Conservation (phyloP, 306 rosid genomes). For the Coriaria nepalensis region DNA sequence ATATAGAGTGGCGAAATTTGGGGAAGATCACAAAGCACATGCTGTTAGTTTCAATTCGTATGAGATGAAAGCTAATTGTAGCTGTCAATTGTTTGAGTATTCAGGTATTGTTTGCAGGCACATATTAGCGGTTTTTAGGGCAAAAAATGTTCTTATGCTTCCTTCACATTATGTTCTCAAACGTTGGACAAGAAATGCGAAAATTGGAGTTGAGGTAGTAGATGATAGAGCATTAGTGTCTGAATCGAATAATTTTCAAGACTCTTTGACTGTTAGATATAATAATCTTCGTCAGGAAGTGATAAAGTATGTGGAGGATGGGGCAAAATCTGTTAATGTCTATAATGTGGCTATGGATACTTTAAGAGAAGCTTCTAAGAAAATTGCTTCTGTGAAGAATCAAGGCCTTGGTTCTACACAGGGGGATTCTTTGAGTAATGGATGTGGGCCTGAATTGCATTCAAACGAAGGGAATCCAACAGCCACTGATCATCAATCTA, state of each 20-base stretch:
- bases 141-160: slow-evolving; percentile 74
- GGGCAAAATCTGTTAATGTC: slow-evolving; percentile 72
- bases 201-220: slow-evolving; percentile 41
- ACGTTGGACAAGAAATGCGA: slow-evolving; percentile 84
- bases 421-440: slow-evolving; percentile 35
- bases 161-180: slow-evolving; percentile 69
- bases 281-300: slow-evolving; percentile 80
- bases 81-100: slow-evolving; percentile 82
- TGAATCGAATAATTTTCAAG: slow-evolving; percentile 37
- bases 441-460: slow-evolving; percentile 42
- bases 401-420: slow-evolving; percentile 27
- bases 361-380: slow-evolving; percentile 65
- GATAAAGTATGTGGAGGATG: slow-evolving; percentile 78
- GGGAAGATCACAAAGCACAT: slow-evolving; percentile 59
- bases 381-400: slow-evolving; percentile 42
- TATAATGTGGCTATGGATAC: slow-evolving; percentile 77
- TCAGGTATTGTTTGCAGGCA: slow-evolving; percentile 86
- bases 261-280: slow-evolving; percentile 44
- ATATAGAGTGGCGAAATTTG: slow-evolving; percentile 78
- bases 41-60: slow-evolving; percentile 46
- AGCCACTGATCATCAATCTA: slow-evolving; percentile 28
- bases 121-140: slow-evolving; percentile 65
- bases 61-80: slow-evolving; percentile 73
- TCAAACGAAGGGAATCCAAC: slow-evolving; percentile 38
- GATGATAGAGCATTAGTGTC: slow-evolving; percentile 36